Evolutionary conservation across 768 basidiomycete species (phyloP).

Genomic region (Russula vinacea): DNA sequence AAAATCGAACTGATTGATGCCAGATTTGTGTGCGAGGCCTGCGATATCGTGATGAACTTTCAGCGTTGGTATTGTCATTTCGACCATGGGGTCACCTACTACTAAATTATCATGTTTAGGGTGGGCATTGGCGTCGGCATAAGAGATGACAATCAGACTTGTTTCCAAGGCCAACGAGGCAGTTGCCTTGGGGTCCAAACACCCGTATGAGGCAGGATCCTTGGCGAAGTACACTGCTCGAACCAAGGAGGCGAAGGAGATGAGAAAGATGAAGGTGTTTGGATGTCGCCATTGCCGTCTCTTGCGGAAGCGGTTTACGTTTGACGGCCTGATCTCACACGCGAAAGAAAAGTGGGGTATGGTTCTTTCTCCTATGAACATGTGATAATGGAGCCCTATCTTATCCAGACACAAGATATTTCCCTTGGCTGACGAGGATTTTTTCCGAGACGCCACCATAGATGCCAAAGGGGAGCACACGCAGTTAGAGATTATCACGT

Average conservation of each 20-base stretch:
- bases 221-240: slow-evolving; percentile 3
- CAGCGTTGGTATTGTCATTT: slow-evolving; percentile 18
- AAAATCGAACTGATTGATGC: neutral
- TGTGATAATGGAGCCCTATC: neutral
- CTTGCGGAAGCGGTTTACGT: slow-evolving; percentile 40
- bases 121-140: slow-evolving; percentile 25
- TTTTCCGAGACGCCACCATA: slow-evolving; percentile 17
- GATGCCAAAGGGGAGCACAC: neutral
- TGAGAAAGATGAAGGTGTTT: slow-evolving; percentile 23
- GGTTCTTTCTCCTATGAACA: neutral
- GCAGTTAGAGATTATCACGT: neutral
- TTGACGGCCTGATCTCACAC: slow-evolving; percentile 62
- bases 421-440: slow-evolving; percentile 27
- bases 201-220: slow-evolving; percentile 13
- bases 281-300: slow-evolving; percentile 27
- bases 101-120: slow-evolving; percentile 5
- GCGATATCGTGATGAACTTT: slow-evolving; percentile 27
- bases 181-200: neutral
- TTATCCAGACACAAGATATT: slow-evolving; percentile 45
- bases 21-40: slow-evolving; percentile 24
- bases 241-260: slow-evolving; percentile 9
- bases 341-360: slow-evolving; percentile 54
- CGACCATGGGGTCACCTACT: neutral
- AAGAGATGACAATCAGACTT: slow-evolving; percentile 17
- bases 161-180: neutral